Base-by-base conservation (phyloP, 2,329 filamentous ascomycete species). In the Cryphonectria naterciae region DNA sequence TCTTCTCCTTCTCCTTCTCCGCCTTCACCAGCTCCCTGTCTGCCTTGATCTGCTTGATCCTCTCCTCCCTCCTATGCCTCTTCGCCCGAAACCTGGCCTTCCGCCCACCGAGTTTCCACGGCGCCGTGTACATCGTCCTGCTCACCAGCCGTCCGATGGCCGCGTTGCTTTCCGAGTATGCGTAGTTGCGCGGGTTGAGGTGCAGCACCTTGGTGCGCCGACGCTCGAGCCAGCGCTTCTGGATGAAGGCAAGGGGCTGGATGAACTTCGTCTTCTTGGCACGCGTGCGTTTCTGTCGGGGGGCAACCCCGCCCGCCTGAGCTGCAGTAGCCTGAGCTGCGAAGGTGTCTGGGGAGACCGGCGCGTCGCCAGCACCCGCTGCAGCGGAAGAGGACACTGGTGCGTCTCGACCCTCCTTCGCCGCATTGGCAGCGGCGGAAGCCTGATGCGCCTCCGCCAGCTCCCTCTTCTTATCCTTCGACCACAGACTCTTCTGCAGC, bases 111-210 rank as follows among this genome's bases (percentile, higher is more conserved):
- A 85, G 85, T 69, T 85, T 82, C 73, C 84, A 86, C 35, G 85
- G 83, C 70, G 85, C 80, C 69, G 84, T 81, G 28, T 84, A 83
- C 76, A 85, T 86, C 73, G 85, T 86, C 74, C 81, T 82, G 67
- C 82, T 80, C 37, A 85, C 84, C 64, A 90, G 80, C 13, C 84
- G 83, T 17, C 88, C 88, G 64, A 90, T 86, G 37, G 85, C 82
- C 83, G 86, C 88, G 80, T 87, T 89, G 76, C 87, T 86, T 81
- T 90, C 88, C 67, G 85, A 83, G 79, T 89, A 90, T 75, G 84
- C 84, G 81, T 89, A 89, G 77, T 88, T 83, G 68, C 82, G 78
- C 63, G 66, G 66, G 68, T 83, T 82, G 69, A 89, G 81, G 73
- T 81, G 82, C 75, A 88, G 81, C 67, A 88, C 77, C 70, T 86